Percentiles rank a stretch among this genome's conserved stretches.
Conservation (phyloP, 306 rosid species). For the Inga oerstediana region DNA sequence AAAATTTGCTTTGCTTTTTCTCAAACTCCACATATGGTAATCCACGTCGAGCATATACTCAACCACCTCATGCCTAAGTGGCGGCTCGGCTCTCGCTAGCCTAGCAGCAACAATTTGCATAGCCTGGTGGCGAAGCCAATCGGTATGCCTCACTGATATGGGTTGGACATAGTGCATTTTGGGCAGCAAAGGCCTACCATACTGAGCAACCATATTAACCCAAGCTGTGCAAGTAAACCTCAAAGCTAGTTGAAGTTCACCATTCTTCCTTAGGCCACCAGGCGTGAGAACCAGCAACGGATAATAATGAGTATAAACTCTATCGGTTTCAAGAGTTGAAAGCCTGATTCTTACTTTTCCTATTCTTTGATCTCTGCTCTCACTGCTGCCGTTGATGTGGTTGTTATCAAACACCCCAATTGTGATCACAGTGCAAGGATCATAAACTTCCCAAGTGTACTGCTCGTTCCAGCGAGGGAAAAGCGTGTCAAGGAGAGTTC, state of each 20-base stretch:
- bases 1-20: constrained; percentile 94
- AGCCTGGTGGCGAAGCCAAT: constrained; percentile 87
- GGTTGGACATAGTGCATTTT: constrained; percentile 93
- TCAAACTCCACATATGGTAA: constrained; percentile 80
- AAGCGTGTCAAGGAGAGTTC: constrained; percentile 79
- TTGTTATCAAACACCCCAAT: constrained; percentile 78
- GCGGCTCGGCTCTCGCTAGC: constrained; percentile 79
- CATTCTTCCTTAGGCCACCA: constrained; percentile 78
- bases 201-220: constrained; percentile 82
- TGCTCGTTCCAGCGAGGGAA: constrained; percentile 96
- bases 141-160: constrained; percentile 65
- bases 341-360: constrained; percentile 93
- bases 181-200: constrained; percentile 84
- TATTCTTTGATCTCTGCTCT: constrained; percentile 67
- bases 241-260: constrained; percentile 91
- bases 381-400: constrained; percentile 66
- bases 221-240: constrained; percentile 88
- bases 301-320: constrained; percentile 82
- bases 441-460: constrained; percentile 91
- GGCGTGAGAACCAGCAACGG: constrained; percentile 76
- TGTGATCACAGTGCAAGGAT: constrained; percentile 90
- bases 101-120: constrained; percentile 82
- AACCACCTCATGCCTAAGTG: constrained; percentile 80
- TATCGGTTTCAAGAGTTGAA: constrained; percentile 82
- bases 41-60: constrained; percentile 96